These are phyloP conservation scores for Pythium oligandrum DNA, from an alignment of 352 stramenopile genomes.

Conservation along the genomic window DNA sequence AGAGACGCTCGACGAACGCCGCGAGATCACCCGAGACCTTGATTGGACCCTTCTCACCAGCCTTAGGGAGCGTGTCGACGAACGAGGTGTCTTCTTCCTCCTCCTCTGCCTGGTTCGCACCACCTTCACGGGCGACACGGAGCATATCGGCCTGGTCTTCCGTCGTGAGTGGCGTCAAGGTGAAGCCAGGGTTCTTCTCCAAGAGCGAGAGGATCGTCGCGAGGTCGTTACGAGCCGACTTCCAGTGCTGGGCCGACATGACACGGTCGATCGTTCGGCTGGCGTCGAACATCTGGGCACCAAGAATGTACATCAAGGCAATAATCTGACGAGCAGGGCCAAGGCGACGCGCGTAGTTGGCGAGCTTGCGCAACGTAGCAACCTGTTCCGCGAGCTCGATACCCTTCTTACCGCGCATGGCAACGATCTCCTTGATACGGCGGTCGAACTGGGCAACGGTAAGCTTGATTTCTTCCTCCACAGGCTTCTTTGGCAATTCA, in stretches of 20 bases:
- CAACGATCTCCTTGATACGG: conserved; percentile 81
- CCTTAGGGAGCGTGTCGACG: conserved; percentile 64
- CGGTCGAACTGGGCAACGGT: conserved; percentile 73
- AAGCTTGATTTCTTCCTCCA: conserved; percentile 84
- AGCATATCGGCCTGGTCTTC: conserved; percentile 86
- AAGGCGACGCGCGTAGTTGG: conserved; percentile 73
- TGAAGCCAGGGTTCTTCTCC: conserved; percentile 81
- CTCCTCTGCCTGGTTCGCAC: conserved; percentile 61
- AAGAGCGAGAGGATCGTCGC: conserved; percentile 65
- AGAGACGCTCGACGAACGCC: conserved; percentile 89
- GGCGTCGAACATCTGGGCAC: conserved; percentile 79
- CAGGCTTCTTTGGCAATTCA: conserved; percentile 41
- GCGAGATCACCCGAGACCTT: conserved; percentile 87
- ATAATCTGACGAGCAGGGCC: conserved; percentile 72
- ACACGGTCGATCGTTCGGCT: conserved; percentile 83
- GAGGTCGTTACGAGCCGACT: conserved; percentile 60
- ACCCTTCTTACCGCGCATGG: conserved; percentile 79
- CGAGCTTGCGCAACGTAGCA: conserved; percentile 63
- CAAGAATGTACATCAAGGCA: conserved; percentile 78
- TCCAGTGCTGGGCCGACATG: conserved; percentile 78
- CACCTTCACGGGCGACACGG: conserved; percentile 61
- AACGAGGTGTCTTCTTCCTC: conserved; percentile 88
- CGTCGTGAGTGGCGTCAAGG: conserved; percentile 58
- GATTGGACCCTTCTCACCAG: conserved; percentile 76
- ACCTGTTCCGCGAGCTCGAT: conserved; percentile 74